Evolutionary conservation across 345 rosid genomes (phyloP).

Genomic region (Gynandropsis gynandra): DNA sequence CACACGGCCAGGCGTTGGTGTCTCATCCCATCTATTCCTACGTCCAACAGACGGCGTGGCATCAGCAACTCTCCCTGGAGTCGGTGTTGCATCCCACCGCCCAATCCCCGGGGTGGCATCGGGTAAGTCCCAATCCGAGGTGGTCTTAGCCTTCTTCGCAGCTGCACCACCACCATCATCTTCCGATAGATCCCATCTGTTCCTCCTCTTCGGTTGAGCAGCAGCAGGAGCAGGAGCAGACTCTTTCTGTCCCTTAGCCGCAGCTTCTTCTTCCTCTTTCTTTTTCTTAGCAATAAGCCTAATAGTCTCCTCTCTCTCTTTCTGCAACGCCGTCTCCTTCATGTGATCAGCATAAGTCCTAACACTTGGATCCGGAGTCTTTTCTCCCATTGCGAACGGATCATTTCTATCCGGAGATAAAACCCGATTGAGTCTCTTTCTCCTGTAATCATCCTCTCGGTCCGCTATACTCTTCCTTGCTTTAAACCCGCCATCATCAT

Average conservation of each 20-base stretch:
- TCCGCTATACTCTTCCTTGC: slow-evolving; percentile 69
- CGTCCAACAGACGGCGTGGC: slow-evolving; percentile 71
- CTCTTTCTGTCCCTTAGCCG: slow-evolving; percentile 34
- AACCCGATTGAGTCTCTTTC: slow-evolving; percentile 70
- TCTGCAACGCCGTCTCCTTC: slow-evolving; percentile 70
- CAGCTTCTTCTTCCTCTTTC: slow-evolving; percentile 76
- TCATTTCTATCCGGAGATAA: slow-evolving; percentile 94
- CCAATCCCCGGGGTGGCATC: slow-evolving; percentile 83
- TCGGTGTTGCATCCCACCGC: slow-evolving; percentile 90
- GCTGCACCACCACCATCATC: slow-evolving; percentile 49
- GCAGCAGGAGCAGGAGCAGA: slow-evolving; percentile 26
- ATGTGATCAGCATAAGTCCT: slow-evolving; percentile 77
- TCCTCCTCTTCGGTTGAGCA: slow-evolving; percentile 63
- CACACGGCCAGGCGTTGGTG: slow-evolving; percentile 88
- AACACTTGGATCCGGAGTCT: slow-evolving; percentile 77
- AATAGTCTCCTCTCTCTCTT: slow-evolving; percentile 50
- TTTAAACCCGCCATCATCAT: slow-evolving; percentile 51
- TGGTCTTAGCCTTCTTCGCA: slow-evolving; percentile 50
- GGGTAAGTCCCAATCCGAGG: slow-evolving; percentile 93
- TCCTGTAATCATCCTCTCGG: slow-evolving; percentile 86
- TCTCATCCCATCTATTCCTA: slow-evolving; percentile 96
- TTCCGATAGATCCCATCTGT: slow-evolving; percentile 85
- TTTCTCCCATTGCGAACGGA: slow-evolving; percentile 83
- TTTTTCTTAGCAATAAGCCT: slow-evolving; percentile 56
- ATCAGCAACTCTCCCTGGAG: slow-evolving; percentile 72